Base-by-base conservation (phyloP, 352 stramenopile species). In the Phytopythium helicoides region DNA sequence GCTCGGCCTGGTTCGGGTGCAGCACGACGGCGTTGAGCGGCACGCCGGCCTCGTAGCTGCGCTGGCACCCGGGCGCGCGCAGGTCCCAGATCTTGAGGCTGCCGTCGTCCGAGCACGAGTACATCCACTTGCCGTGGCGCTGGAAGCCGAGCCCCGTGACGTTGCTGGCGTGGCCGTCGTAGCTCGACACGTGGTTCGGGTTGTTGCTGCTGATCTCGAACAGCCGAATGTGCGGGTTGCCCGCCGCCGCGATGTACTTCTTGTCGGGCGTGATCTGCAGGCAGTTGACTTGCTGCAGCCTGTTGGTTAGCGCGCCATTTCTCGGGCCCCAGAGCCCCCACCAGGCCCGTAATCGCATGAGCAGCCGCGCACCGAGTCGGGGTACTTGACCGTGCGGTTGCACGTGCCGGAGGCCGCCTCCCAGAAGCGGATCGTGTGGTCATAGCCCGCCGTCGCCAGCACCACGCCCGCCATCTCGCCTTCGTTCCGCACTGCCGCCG, bases 391-490 rank as follows among this genome's bases (percentile, higher is more conserved):
- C 6, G 96, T 98, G 48, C 96, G 86, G 47, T 92, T 96, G 73
- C 95, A 99, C 21, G 94, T 96, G 26, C 96, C 95, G 14, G 85
- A 97, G 0, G 95, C 90, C 14, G 97, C 95, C 56, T 99, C 95
- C 97, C 97, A 99, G 81, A 99, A 99, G 58, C 95, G 81, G 62
- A 99, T 98, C 57, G 97, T 98, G 76, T 99, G 94, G 77, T 99
- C 97, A 66, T 98, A 99, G 11, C 96, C 96, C 34, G 91, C 96
- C 11, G 96, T 99, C 41, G 95, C 96, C 42, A 99, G 72, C 64
- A 99, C 96, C 5, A 99, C 97, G 51, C 80, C 79, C 10, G 81
- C 72, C 84, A 94, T 94, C 21, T 37, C 6, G 15, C 18, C 14
- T 33, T 49, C 25, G 15, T 58, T 50, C 3, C 28, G 37, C 31